Base-by-base conservation (phyloP, 2,329 filamentous ascomycete species). In the Emergomyces africanus region DNA sequence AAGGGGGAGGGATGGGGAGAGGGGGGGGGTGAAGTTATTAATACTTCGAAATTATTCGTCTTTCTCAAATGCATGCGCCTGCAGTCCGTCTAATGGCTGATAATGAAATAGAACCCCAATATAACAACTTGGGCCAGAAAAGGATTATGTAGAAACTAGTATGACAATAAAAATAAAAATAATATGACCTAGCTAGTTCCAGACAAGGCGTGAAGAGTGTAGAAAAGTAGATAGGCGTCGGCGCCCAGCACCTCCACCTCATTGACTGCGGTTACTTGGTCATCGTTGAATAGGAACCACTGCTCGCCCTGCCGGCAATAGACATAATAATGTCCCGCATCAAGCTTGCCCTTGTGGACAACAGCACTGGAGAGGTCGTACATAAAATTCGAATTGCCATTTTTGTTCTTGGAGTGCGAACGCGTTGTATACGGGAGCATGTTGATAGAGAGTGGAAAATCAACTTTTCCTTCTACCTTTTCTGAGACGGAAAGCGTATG, bases 201-300 rank as follows among this genome's bases (percentile, higher is more conserved):
- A 5, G 63, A 63, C 46, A 74, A 65, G 9, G 68, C 70, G 25
- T 73, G 71, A 56, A 77, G 66, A 23, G 71, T 74, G 62, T 97
- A 97, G 71, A 96, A 96, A 57, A 97, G 77, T 60, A 97, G 78
- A 72, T 96, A 97, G 0, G 92, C 90, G 71, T 96, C 86, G 15
- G 89, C 89, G 35, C 82, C 82, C 48, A 97, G 79, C 2, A 97
- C 92, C 61, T 96, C 89, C 5, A 87, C 88, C 69, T 94, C 87
- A 53, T 83, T 84, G 1, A 89, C 92, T 59, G 91, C 70, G 62
- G 91, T 89, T 28, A 97, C 92, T 70, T 90, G 90, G 71, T 94
- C 91, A 70, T 97, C 92, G 68, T 97, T 95, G 74, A 96, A 96
- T 59, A 89, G 84, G 72, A 96, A 95, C 92, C 92, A 97, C 81